phyloP scores from a whole-genome alignment of 1,284 basidiomycete species.

The Phellinidium pouzarii region DNA sequence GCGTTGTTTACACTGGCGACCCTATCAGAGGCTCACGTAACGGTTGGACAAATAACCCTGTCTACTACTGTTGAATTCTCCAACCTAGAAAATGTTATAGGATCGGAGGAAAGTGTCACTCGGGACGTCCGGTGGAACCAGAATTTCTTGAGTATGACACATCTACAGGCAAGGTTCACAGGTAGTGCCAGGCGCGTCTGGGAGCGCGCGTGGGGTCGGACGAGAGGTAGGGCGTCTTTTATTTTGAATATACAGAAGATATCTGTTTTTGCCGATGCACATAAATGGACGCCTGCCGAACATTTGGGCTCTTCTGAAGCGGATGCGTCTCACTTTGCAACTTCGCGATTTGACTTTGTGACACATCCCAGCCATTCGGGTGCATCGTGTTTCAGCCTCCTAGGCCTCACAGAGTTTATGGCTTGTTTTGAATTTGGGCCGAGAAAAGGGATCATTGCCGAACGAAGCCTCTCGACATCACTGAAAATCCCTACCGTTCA shows the following conservation, averaged over 20 bases:
- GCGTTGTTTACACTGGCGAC: conserved; percentile 44
- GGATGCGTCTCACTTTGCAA: conserved; percentile 2
- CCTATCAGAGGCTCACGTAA: conserved; percentile 43
- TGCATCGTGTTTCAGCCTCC: conserved; percentile 9
- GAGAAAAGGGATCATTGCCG: conserved; percentile 12
- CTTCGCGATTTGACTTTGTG: conserved; percentile 11
- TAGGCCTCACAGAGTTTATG: conserved; percentile 7
- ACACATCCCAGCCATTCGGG: conserved; percentile 5
- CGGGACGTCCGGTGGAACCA: conserved; percentile 21
- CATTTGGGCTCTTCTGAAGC: neutral
- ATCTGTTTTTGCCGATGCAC: neutral
- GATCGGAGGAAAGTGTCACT: conserved; percentile 22
- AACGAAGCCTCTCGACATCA: conserved; percentile 8
- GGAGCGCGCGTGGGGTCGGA: conserved; percentile 60
- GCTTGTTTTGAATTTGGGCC: conserved; percentile 10
- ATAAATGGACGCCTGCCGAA: neutral
- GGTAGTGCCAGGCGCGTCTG: conserved; percentile 56
- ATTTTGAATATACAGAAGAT: conserved; percentile 41
- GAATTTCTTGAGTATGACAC: conserved; percentile 40
- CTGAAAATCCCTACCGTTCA: conserved; percentile 11
- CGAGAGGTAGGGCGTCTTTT: conserved; percentile 46
- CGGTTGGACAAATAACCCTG: conserved; percentile 44
- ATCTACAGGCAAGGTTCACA: conserved; percentile 54
- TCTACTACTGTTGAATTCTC: conserved; percentile 49
- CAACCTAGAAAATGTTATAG: conserved; percentile 35